phyloP scores from a whole-genome alignment of 352 stramenopile genomes.

The Phytophthora pistaciae region DNA sequence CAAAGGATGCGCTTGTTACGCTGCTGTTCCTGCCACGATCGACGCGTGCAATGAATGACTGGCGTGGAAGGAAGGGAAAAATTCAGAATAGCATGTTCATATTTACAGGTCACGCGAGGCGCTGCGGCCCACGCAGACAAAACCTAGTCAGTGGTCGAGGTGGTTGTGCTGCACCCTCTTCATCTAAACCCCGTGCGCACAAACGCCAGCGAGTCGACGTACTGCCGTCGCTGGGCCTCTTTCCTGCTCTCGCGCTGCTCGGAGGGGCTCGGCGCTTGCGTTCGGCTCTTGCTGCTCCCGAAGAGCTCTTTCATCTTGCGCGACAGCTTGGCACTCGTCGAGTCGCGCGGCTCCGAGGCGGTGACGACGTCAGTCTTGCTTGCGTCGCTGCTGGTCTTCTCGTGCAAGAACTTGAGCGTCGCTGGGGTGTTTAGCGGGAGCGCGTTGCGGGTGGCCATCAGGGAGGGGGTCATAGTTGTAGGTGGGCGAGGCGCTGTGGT shows the following conservation, averaged over 20 bases:
- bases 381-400: conserved; percentile 6
- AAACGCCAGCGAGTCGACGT: conserved; percentile 9
- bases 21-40: background rate
- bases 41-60: background rate
- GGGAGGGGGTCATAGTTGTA: conserved; percentile 9
- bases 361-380: background rate
- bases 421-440: conserved; percentile 21
- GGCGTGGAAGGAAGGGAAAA: background rate
- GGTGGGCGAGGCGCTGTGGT: background rate
- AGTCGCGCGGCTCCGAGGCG: background rate
- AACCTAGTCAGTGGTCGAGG: background rate
- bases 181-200: conserved; percentile 7
- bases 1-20: conserved; percentile 33
- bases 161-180: background rate
- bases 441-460: conserved; percentile 20
- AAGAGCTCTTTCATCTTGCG: conserved; percentile 22
- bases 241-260: background rate
- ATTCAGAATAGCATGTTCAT: background rate
- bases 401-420: conserved; percentile 24
- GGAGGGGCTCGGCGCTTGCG: background rate
- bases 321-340: conserved; percentile 6
- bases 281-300: conserved; percentile 3
- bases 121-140: too few species aligned
- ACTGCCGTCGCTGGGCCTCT: background rate
- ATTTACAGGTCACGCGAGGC: background rate